These are phyloP conservation scores for Fremontodendron californicum DNA, from an alignment of 345 rosid species.

Conservation along the genomic window DNA sequence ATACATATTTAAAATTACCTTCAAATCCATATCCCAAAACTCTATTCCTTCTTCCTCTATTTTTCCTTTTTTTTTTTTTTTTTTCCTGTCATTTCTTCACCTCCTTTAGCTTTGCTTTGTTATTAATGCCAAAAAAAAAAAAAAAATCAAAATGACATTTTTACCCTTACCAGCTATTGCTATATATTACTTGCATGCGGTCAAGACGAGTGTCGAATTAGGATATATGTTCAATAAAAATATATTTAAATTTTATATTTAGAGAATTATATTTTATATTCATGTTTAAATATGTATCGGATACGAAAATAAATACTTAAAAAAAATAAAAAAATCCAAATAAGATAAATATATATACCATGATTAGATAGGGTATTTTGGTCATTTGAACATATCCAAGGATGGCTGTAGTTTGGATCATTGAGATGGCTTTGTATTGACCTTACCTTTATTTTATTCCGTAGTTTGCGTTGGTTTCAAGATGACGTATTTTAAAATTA, in stretches of 20 bases:
- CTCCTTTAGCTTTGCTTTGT: neutral
- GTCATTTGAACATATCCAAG: slow-evolving; percentile 14
- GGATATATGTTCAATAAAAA: too few relatives aligned
- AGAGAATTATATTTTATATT: too few relatives aligned
- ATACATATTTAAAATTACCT: too few relatives aligned
- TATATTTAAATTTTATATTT: too few relatives aligned
- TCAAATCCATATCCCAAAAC: too few relatives aligned
- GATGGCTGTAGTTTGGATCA: slow-evolving; percentile 52
- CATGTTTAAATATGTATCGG: too few relatives aligned
- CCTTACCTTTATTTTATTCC: slow-evolving; percentile 52
- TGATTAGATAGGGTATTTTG: slow-evolving; percentile 27
- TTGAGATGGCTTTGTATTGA: slow-evolving; percentile 58
- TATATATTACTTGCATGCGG: too few relatives aligned
- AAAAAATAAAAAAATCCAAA: too few relatives aligned
- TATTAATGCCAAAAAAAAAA: slow-evolving; percentile 11
- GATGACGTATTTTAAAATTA: slow-evolving; percentile 24
- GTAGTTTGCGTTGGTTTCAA: slow-evolving; percentile 42
- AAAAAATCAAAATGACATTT: neutral
- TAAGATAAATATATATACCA: neutral
- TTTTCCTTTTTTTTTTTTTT: too few relatives aligned
- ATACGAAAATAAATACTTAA: too few relatives aligned
- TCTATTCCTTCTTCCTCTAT: too few relatives aligned
- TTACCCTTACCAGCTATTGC: slow-evolving; percentile 25
- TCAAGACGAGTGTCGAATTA: too few relatives aligned
- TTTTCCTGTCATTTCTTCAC: neutral